Conservation (phyloP, 352 stramenopile species). For the Halophytophthora batemanensis region DNA sequence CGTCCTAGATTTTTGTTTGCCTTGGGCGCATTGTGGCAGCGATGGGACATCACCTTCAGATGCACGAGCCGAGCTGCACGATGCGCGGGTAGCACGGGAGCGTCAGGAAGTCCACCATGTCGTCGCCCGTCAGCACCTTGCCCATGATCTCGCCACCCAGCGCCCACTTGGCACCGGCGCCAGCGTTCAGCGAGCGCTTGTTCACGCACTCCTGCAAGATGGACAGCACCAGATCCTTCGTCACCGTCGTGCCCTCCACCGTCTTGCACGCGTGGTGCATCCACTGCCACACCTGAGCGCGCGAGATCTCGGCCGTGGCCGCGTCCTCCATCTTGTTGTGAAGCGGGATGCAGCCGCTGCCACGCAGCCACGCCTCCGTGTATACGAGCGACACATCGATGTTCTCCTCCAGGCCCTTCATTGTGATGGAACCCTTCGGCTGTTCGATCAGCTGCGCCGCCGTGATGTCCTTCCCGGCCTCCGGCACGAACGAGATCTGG, state of each 20-base stretch:
- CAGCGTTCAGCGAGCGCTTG: constrained; percentile 43
- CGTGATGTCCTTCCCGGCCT: constrained; percentile 55
- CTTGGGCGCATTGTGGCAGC: constrained; percentile 21
- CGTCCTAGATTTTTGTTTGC: constrained; percentile 21
- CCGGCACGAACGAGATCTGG: constrained; percentile 80
- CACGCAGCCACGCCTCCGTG: constrained; percentile 93
- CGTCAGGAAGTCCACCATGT: constrained; percentile 83
- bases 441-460: constrained; percentile 62
- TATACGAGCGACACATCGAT: constrained; percentile 93
- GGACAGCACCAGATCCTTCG: constrained; percentile 57
- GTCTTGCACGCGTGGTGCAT: constrained; percentile 68
- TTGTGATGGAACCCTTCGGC: constrained; percentile 76
- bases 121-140: constrained; percentile 68
- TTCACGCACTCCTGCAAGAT: constrained; percentile 68
- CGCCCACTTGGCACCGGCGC: constrained; percentile 57
- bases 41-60: constrained; percentile 56
- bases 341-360: constrained; percentile 91
- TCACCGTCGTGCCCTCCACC: constrained; percentile 60
- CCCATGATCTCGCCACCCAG: constrained; percentile 61
- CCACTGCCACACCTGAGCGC: constrained; percentile 95
- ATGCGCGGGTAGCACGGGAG: constrained; percentile 83
- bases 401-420: constrained; percentile 84
- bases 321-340: constrained; percentile 96
- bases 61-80: constrained; percentile 61
- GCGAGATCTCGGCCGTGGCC: constrained; percentile 93